Evolutionary conservation across 2,329 filamentous ascomycete genomes (phyloP).

Genomic region (Torrubiella hemipterigena): DNA sequence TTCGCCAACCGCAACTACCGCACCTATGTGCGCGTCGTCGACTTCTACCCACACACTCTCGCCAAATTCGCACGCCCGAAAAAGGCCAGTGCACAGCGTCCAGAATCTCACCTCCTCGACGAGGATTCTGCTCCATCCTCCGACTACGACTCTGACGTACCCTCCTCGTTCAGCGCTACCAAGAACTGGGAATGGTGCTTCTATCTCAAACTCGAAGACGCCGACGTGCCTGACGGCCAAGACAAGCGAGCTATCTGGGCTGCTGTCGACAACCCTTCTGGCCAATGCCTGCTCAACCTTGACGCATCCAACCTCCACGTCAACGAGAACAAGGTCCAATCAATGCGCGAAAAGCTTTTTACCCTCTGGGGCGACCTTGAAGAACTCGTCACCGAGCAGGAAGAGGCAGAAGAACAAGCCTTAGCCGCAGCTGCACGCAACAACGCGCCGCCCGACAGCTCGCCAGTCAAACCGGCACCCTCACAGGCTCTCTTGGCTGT

Average conservation of each 20-base stretch:
- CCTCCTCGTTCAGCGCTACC: too few species aligned
- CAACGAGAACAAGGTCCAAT: conserved; percentile 32
- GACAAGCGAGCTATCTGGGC: conserved; percentile 47
- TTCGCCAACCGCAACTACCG: conserved; percentile 66
- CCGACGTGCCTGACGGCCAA: conserved; percentile 18
- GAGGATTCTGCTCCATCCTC: conserved; percentile 19
- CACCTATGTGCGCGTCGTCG: conserved; percentile 61
- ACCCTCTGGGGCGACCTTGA: conserved; percentile 78
- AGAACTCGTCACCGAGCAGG: conserved; percentile 29
- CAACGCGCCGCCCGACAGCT: conserved; percentile 25
- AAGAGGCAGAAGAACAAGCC: conserved; percentile 29
- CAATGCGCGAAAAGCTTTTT: conserved; percentile 59
- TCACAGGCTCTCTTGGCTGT: conserved; percentile 10
- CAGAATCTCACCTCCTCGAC: too few species aligned
- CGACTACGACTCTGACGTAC: too few species aligned
- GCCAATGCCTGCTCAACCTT: conserved; percentile 33
- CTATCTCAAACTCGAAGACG: conserved; percentile 65
- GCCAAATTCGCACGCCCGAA: conserved; percentile 54
- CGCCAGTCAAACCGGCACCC: conserved; percentile 15
- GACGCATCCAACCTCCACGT: conserved; percentile 43
- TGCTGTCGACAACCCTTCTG: conserved; percentile 48
- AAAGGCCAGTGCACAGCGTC: conserved; percentile 19
- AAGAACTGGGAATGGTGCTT: conserved; percentile 80
- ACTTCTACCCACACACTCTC: conserved; percentile 61
- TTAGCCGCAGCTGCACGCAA: conserved; percentile 13